These are phyloP conservation scores for Aspergillus oerlinghausenensis DNA, from an alignment of 2,329 filamentous ascomycete species.

Conservation along the genomic window DNA sequence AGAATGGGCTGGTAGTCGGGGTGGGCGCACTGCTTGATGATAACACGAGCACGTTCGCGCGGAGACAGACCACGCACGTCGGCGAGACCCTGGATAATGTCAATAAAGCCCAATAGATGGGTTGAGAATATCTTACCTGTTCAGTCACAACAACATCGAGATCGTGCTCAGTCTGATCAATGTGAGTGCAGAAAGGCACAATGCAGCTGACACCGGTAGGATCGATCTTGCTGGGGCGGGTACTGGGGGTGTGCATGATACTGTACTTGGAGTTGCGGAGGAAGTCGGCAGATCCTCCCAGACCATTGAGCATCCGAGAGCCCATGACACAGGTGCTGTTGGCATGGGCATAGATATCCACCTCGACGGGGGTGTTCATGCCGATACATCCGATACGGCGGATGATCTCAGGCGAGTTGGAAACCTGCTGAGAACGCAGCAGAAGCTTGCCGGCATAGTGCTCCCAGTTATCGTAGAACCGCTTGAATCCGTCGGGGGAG, in stretches of 20 bases:
- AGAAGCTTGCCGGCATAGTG: constrained; percentile 75
- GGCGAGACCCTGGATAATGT: constrained; percentile 63
- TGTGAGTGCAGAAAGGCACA: constrained; percentile 88
- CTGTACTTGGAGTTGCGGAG: constrained; percentile 73
- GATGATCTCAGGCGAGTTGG: constrained; percentile 88
- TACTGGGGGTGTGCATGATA: constrained; percentile 89
- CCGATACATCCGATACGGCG: constrained; percentile 80
- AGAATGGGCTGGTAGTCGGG: constrained; percentile 80
- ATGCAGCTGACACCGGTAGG: constrained; percentile 79
- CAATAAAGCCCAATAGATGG: not conserved
- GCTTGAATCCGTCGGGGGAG: constrained; percentile 83
- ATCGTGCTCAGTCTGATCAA: constrained; percentile 91
- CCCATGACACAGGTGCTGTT: constrained; percentile 90
- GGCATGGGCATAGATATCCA: constrained; percentile 91
- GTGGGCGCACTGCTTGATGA: constrained; percentile 83
- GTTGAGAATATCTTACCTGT: constrained; percentile 34
- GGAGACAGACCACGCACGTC: constrained; percentile 79
- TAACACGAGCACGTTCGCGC: constrained; percentile 73
- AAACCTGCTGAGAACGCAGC: constrained; percentile 80
- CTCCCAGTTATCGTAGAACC: constrained; percentile 85
- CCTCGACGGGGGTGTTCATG: constrained; percentile 93
- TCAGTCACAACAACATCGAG: constrained; percentile 81
- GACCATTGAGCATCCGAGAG: constrained; percentile 78
- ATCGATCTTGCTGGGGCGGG: constrained; percentile 75
- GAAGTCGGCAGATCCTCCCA: constrained; percentile 79